Evolutionary conservation across 495 filamentous ascomycete species (phyloP), one percentile per base, ranked within the genome.

Genomic region (Lepraria neglecta): DNA sequence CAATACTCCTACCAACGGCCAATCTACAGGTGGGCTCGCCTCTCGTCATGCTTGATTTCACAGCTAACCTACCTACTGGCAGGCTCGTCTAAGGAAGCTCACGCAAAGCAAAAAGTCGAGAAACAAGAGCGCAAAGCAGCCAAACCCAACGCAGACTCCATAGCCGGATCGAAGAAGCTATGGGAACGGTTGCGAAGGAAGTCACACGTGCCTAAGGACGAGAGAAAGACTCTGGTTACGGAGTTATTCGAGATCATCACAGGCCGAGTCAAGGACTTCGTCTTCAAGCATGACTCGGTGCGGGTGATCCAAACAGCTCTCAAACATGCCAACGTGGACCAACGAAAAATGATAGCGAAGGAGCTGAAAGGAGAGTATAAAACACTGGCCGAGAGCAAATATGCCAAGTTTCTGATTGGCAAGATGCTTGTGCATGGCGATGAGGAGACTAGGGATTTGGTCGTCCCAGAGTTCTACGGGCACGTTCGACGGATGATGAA

Each of bases 271-370:
- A 90, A 90, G 70, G 95, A 97, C 53, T 95, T 96, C 63, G 92
- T 96, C 28, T 88, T 99, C 77, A 99, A 97, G 78, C 95, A 99
- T 72, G 95, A 99, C 69, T 89, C 91, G 11, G 94, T 96, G 28
- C 82, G 95, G 56, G 89, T 96, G 50, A 84, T 99, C 33, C 95
- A 99, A 77, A 96, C 91, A 9, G 92, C 91, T 33, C 80, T 99
- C 73, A 99, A 97, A 73, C 97, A 97, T 72, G 89, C 90, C 42
- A 95, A 87, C 60, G 77, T 82, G 27, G 83, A 85, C 60, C 92
- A 96, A 72, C 82, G 89, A 62, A 88, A 85, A 73, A 82, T 85
- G 74, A 97, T 99, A 67, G 91, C 91, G 4, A 78, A 76, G 61
- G 95, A 97, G 72, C 77, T 99, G 53, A 85, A 88, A 72, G 92